Conservation (phyloP, 345 rosid genomes). For the Acer yangbiense region DNA sequence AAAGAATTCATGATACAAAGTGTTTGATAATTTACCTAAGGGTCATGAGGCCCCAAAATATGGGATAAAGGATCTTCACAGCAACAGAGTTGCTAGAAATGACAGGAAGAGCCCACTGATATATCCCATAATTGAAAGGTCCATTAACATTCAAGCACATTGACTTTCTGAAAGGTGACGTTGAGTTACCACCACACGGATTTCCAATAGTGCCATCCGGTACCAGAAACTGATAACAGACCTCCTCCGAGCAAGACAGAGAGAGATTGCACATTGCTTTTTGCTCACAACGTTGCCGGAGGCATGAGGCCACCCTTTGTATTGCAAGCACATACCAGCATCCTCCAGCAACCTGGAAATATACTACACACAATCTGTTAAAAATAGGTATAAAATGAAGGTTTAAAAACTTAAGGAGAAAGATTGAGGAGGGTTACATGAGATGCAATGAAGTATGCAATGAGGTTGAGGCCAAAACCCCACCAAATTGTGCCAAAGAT, state of each 20-base stretch:
- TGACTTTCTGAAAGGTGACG: conserved; percentile 26
- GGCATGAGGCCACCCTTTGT: conserved; percentile 48
- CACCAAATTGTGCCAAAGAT: conserved; percentile 67
- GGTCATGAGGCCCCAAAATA: conserved; percentile 66
- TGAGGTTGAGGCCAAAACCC: conserved; percentile 55
- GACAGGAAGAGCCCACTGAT: conserved; percentile 52
- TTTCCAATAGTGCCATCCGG: conserved; percentile 27
- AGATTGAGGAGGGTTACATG: conserved; percentile 36
- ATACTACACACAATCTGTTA: not conserved
- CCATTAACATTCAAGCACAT: conserved; percentile 51
- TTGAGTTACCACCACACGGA: conserved; percentile 33
- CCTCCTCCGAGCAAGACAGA: conserved; percentile 45
- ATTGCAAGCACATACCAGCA: conserved; percentile 67
- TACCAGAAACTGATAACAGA: conserved; percentile 42
- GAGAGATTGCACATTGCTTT: conserved; percentile 34
- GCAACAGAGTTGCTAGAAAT: conserved; percentile 54
- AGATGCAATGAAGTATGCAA: conserved; percentile 59
- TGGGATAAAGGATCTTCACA: conserved; percentile 60
- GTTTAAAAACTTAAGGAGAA: not conserved
- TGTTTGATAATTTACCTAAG: conserved; percentile 43
- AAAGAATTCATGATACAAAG: not conserved
- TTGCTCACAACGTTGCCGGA: conserved; percentile 40
- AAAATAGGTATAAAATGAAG: not conserved
- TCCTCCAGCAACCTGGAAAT: conserved; percentile 58
- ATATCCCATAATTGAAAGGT: conserved; percentile 55